Conservation (phyloP, 192 early-diverging fungal genomes). For the Gonapodya sp. region DNA sequence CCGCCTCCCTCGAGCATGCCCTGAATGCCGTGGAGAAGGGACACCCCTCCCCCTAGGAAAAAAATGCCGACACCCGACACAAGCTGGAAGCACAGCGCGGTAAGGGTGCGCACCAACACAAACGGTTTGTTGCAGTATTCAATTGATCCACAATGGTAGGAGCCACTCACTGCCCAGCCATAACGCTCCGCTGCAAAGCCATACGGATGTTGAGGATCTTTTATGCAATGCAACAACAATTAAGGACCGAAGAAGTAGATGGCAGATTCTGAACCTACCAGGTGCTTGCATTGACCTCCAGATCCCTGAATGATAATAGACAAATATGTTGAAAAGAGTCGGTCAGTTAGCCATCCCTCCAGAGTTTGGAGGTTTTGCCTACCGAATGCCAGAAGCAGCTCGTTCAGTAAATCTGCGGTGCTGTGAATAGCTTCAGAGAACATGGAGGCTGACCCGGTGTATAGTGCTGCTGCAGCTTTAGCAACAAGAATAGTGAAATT, state of each 20-base stretch:
- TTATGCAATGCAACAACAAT: constrained; percentile 2
- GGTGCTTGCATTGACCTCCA: constrained; percentile 32
- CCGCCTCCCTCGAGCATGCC: constrained; percentile 25
- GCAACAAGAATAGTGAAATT: constrained; percentile 36
- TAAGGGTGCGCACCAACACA: too few relatives aligned
- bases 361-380: not conserved
- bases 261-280: constrained; percentile 11
- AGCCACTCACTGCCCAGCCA: constrained; percentile 35
- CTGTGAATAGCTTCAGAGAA: constrained; percentile 44
- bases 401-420: constrained; percentile 27
- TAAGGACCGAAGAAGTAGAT: not conserved
- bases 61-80: constrained; percentile 24
- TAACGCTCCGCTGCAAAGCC: constrained; percentile 43
- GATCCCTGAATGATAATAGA: constrained; percentile 17
- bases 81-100: too few relatives aligned
- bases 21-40: constrained; percentile 40
- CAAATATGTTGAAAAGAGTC: too few relatives aligned
- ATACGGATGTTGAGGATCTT: constrained; percentile 41
- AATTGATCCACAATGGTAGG: not conserved
- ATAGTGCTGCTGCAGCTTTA: constrained; percentile 36
- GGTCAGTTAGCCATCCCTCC: not conserved
- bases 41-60: constrained; percentile 30
- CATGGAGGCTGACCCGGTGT: constrained; percentile 46
- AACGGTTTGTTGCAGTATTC: not conserved
- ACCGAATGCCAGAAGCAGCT: constrained; percentile 13